A percentile compares a stretch with the other conserved stretches of the same genome.
Evolutionary conservation across 1,139 yeast species (phyloP).

Genomic region (Sporopachydermia cereana): DNA sequence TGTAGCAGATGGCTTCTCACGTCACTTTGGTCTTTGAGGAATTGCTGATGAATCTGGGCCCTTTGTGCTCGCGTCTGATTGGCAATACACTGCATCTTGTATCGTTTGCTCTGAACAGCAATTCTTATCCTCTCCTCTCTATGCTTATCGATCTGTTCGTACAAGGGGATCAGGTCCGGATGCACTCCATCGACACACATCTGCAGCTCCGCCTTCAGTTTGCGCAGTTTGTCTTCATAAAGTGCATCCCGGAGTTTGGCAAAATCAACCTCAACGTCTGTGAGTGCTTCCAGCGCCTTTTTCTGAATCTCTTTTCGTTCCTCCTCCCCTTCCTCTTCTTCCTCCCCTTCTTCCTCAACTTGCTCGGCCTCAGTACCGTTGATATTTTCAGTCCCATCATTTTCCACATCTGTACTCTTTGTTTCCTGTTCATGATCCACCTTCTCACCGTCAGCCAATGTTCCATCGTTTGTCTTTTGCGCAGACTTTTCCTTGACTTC

Average conservation of each 20-base stretch:
- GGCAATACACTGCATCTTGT: slow-evolving; percentile 65
- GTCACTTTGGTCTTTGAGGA: slow-evolving; percentile 57
- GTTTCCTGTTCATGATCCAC: slow-evolving; percentile 8
- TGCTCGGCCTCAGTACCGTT: slow-evolving; percentile 19
- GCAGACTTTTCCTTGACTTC: slow-evolving; percentile 1
- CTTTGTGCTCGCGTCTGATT: slow-evolving; percentile 73
- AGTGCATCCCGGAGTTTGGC: slow-evolving; percentile 69
- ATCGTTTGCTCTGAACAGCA: slow-evolving; percentile 59
- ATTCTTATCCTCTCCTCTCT: slow-evolving; percentile 57
- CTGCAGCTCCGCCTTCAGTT: slow-evolving; percentile 71
- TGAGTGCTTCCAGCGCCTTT: slow-evolving; percentile 57
- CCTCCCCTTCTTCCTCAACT: slow-evolving; percentile 21
- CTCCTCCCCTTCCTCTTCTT: slow-evolving; percentile 36
- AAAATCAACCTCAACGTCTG: slow-evolving; percentile 72
- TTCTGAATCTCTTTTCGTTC: slow-evolving; percentile 34
- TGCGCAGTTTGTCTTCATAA: slow-evolving; percentile 44
- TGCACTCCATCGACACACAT: slow-evolving; percentile 86
- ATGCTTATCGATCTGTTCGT: slow-evolving; percentile 58
- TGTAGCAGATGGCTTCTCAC: slow-evolving; percentile 52
- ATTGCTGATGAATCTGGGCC: slow-evolving; percentile 78
- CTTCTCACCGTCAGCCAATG: slow-evolving; percentile 7
- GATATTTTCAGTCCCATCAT: slow-evolving; percentile 9
- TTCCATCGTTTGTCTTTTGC: slow-evolving; percentile 6
- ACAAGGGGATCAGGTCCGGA: slow-evolving; percentile 62
- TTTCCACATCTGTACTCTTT: slow-evolving; percentile 9